Conservation (phyloP, 768 basidiomycete species). For the Collybia nuda region DNA sequence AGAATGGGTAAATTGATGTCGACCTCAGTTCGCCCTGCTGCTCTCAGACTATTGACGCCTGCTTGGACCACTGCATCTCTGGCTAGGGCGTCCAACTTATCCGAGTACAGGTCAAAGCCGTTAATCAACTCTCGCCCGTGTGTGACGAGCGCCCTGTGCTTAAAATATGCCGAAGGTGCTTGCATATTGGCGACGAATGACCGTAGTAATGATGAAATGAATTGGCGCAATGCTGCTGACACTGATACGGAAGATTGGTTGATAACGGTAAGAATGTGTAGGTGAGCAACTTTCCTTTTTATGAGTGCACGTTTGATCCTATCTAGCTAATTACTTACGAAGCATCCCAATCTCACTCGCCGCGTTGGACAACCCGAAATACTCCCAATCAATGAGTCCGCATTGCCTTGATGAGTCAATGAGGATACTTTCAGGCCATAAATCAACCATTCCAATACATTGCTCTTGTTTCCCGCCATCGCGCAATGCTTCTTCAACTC, state of each 20-base stretch:
- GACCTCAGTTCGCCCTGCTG: slow-evolving; percentile 11
- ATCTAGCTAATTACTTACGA: slow-evolving; percentile 16
- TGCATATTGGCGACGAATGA: slow-evolving; percentile 8
- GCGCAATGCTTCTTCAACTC: slow-evolving; percentile 8
- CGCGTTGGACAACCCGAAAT: slow-evolving; percentile 28
- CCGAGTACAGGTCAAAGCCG: slow-evolving; percentile 19
- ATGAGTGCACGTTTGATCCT: background rate
- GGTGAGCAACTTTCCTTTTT: slow-evolving; percentile 23
- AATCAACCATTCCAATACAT: slow-evolving; percentile 30
- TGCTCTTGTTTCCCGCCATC: slow-evolving; percentile 8
- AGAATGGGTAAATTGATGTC: background rate
- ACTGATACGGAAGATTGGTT: slow-evolving; percentile 8
- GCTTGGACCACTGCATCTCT: slow-evolving; percentile 14
- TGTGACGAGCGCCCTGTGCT: slow-evolving; percentile 19
- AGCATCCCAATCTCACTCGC: slow-evolving; percentile 31
- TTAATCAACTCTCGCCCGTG: slow-evolving; percentile 29
- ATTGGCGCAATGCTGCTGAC: slow-evolving; percentile 12
- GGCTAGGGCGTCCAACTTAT: slow-evolving; percentile 16
- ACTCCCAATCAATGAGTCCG: slow-evolving; percentile 32
- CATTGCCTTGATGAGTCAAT: slow-evolving; percentile 16
- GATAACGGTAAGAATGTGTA: slow-evolving; percentile 22
- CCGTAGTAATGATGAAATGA: slow-evolving; percentile 15
- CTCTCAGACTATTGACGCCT: slow-evolving; percentile 20
- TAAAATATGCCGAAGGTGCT: slow-evolving; percentile 14
- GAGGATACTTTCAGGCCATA: slow-evolving; percentile 31